Evolutionary conservation across 108 stramenopile species (phyloP).

Genomic region (Pseudonitzschia pungens): DNA sequence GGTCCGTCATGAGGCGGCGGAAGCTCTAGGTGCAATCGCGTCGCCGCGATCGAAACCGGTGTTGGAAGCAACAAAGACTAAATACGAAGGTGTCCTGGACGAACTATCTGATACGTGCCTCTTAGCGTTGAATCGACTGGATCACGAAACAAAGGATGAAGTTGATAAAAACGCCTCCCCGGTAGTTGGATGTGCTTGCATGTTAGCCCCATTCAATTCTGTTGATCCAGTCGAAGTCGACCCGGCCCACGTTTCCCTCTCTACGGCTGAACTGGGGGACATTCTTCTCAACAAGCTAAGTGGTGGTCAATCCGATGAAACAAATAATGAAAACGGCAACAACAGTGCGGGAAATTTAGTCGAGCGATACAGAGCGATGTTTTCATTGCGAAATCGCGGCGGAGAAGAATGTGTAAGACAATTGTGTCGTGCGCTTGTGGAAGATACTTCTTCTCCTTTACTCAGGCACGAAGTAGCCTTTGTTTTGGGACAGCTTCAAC

Average conservation of each 20-base stretch:
- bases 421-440: constrained; percentile 71
- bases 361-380: constrained; percentile 97
- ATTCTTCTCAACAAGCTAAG: constrained; percentile 60
- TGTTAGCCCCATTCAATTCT: constrained; percentile 79
- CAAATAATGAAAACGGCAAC: background rate
- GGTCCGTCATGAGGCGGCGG: constrained; percentile 97
- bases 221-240: constrained; percentile 89
- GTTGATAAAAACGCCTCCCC: constrained; percentile 29
- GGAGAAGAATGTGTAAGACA: constrained; percentile 77
- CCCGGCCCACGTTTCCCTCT: constrained; percentile 57
- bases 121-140: constrained; percentile 77
- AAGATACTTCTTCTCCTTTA: constrained; percentile 79
- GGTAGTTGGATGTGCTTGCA: constrained; percentile 71
- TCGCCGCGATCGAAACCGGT: constrained; percentile 38
- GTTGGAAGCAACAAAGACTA: constrained; percentile 38
- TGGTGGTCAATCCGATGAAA: constrained; percentile 18
- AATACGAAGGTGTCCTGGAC: constrained; percentile 39
- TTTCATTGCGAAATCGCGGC: constrained; percentile 92
- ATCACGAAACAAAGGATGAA: constrained; percentile 56
- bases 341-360: constrained; percentile 48
- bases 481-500: constrained; percentile 96
- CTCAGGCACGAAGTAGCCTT: constrained; percentile 99
- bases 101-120: constrained; percentile 93
- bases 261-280: constrained; percentile 58
- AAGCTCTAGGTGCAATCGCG: constrained; percentile 88